These are phyloP conservation scores for Auricularia cornea DNA, from an alignment of 768 basidiomycete genomes.

Conservation along the genomic window DNA sequence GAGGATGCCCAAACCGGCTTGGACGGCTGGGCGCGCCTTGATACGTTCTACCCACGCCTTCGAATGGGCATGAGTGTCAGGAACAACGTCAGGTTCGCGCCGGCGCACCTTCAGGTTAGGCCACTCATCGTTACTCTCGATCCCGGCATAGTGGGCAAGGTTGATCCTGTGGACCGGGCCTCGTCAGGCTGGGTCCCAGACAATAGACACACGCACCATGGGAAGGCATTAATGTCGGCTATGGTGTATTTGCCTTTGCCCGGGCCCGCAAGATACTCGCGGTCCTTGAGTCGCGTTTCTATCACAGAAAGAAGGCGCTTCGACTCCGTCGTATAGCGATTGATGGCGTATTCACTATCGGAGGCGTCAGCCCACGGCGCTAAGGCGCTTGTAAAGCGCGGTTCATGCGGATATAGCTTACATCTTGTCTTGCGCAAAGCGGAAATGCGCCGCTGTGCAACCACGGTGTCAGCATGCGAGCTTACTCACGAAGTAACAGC, in stretches of 20 bases:
- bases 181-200: slow-evolving; percentile 8
- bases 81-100: not conserved
- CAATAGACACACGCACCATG: slow-evolving; percentile 39
- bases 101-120: slow-evolving; percentile 48
- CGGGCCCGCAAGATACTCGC: slow-evolving; percentile 32
- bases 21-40: slow-evolving; percentile 24
- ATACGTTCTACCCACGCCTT: slow-evolving; percentile 38
- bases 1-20: slow-evolving; percentile 22
- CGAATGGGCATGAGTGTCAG: not conserved
- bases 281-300: slow-evolving; percentile 24
- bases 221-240: slow-evolving; percentile 61
- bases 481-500: no score
- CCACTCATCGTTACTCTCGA: slow-evolving; percentile 52
- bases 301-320: no score
- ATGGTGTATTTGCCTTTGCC: slow-evolving; percentile 47
- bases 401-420: not conserved
- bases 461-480: no score
- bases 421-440: not conserved
- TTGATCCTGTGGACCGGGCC: not conserved
- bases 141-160: slow-evolving; percentile 28
- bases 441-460: slow-evolving; percentile 4
- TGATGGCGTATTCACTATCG: slow-evolving; percentile 14
- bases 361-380: not conserved
- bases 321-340: slow-evolving; percentile 32
- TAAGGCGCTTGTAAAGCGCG: not conserved